These are phyloP conservation scores for Dorcoceras hygrometricum DNA, from an alignment of 257 asterid genomes.

Conservation along the genomic window DNA sequence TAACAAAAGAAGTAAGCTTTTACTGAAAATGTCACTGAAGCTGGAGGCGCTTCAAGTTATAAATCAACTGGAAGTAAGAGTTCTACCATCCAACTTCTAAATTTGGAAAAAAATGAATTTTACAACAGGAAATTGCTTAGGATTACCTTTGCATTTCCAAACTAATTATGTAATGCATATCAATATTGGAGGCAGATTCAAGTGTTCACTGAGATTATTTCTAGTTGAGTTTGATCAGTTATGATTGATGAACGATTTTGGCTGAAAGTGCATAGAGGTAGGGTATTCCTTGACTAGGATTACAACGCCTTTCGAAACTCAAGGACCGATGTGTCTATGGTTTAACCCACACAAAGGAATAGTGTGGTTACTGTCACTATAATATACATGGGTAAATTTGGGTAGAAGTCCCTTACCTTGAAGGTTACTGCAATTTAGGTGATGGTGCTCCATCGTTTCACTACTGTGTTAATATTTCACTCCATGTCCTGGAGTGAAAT, in stretches of 20 bases:
- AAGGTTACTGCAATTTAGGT: slow-evolving; percentile 1
- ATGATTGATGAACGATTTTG: neutral
- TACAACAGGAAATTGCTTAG: neutral
- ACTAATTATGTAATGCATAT: no score
- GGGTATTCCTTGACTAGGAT: neutral
- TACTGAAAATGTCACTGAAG: no score
- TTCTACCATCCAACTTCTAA: no score
- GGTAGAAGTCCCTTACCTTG: slow-evolving; percentile 2
- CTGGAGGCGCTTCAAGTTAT: no score
- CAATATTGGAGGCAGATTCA: no score
- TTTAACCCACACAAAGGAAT: neutral
- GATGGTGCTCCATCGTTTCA: neutral
- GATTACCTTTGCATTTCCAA: neutral
- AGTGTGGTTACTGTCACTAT: neutral
- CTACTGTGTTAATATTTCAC: slow-evolving; percentile 1
- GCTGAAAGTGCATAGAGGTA: neutral
- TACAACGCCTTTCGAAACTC: neutral
- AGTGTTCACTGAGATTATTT: neutral
- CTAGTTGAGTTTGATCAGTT: neutral
- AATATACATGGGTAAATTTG: slow-evolving; percentile 1
- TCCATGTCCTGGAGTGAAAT: slow-evolving; percentile 1
- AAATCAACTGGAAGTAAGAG: no score
- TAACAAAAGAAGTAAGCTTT: no score
- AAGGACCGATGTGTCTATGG: neutral
- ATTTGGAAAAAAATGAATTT: slow-evolving; percentile 3